Evolutionary conservation across 768 basidiomycete genomes (phyloP).

Genomic region (Podaxis pistillaris): DNA sequence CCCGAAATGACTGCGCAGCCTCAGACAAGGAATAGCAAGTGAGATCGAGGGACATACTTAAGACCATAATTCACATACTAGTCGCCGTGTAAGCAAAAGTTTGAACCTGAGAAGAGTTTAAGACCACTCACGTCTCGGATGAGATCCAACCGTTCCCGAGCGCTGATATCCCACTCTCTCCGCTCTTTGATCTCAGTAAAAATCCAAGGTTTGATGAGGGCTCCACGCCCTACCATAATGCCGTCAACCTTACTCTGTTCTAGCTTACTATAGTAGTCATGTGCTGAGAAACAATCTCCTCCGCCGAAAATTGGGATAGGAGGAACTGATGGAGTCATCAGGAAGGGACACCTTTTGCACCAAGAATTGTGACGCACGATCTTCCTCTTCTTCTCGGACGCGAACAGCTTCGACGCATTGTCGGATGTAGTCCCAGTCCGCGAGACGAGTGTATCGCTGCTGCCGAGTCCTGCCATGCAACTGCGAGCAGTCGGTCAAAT

Average conservation of each 20-base stretch:
- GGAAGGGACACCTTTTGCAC: not conserved
- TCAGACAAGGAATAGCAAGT: slow-evolving; percentile 6
- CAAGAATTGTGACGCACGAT: slow-evolving; percentile 45
- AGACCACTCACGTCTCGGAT: slow-evolving; percentile 60
- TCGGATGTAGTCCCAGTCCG: slow-evolving; percentile 95
- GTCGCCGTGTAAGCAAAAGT: not conserved
- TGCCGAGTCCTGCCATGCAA: slow-evolving; percentile 95
- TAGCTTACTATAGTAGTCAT: slow-evolving; percentile 77
- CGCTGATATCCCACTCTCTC: slow-evolving; percentile 91
- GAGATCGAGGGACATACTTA: slow-evolving; percentile 50
- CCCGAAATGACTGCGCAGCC: slow-evolving; percentile 65
- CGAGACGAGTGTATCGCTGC: slow-evolving; percentile 88
- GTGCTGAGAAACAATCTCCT: slow-evolving; percentile 90
- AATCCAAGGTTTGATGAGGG: slow-evolving; percentile 94
- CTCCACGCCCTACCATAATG: slow-evolving; percentile 93
- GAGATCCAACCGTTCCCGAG: slow-evolving; percentile 77
- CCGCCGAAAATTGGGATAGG: slow-evolving; percentile 96
- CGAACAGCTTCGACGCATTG: slow-evolving; percentile 83
- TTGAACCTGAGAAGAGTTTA: not conserved
- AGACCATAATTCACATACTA: slow-evolving; percentile 84
- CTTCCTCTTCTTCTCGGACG: slow-evolving; percentile 64
- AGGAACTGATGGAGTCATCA: slow-evolving; percentile 45
- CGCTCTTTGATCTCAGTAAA: slow-evolving; percentile 94
- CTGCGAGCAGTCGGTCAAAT: slow-evolving; percentile 37
- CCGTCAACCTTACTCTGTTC: slow-evolving; percentile 88